A percentile compares a stretch with the other conserved stretches of the same genome.
These are phyloP conservation scores for Diphasiastrum complanatum DNA, from an alignment of 83 land plant genomes.

Conservation along the genomic window DNA sequence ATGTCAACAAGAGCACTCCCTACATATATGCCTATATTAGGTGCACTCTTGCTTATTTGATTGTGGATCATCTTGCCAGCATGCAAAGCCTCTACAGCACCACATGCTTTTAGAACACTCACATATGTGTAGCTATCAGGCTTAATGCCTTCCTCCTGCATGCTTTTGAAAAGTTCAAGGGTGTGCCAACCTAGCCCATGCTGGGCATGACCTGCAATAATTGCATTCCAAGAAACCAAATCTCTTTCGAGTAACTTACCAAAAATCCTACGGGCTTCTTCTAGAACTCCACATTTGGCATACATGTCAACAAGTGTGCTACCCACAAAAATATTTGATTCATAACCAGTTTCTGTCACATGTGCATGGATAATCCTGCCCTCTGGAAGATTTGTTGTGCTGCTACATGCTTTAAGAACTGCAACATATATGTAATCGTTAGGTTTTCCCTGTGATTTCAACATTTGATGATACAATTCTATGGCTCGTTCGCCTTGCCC, in stretches of 20 bases:
- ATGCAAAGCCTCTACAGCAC: too few relatives aligned
- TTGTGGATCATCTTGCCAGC: too few relatives aligned
- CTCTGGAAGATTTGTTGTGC: constrained; percentile 9
- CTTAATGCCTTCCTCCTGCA: constrained; percentile 10
- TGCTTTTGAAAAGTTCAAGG: constrained; percentile 1
- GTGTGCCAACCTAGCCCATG: constrained; percentile 15
- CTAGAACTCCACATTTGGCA: not conserved
- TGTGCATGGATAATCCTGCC: constrained; percentile 10
- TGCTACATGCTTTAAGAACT: constrained; percentile 13
- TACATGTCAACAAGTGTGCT: constrained; percentile 10
- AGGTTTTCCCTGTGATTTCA: not conserved
- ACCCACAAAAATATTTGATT: constrained; percentile 9
- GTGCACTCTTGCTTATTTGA: too few relatives aligned
- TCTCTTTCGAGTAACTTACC: not conserved
- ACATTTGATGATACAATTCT: constrained; percentile 3
- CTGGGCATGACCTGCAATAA: not conserved
- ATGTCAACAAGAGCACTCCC: too few relatives aligned
- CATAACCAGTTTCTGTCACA: constrained; percentile 14
- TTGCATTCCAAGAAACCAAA: too few relatives aligned
- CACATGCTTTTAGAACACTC: too few relatives aligned
- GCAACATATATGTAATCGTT: constrained; percentile 3
- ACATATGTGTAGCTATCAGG: constrained; percentile 12
- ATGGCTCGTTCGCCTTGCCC: not conserved
- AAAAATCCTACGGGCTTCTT: not conserved
- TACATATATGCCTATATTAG: too few relatives aligned